Evolutionary conservation across 2,329 filamentous ascomycete species (phyloP), one percentile per base, ranked within the genome.

Genomic region (Colletotrichum musicola): DNA sequence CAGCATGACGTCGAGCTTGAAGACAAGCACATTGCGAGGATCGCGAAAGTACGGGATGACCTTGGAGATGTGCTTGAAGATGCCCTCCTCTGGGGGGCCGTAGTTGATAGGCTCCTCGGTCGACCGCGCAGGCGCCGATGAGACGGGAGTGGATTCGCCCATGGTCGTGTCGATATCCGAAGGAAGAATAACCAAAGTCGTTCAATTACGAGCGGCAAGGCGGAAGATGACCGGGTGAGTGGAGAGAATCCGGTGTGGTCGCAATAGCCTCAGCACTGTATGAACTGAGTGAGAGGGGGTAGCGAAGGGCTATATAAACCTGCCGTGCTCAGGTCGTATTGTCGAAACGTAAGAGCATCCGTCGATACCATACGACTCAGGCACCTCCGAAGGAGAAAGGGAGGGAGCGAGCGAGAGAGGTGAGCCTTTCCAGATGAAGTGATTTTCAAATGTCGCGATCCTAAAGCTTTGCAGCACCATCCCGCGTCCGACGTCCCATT

Each of bases 1-100:
- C 18, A 79, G 74, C n/a, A 79, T 71, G 18, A 76, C 72, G 49
- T 79, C 77, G 35, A 79, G 73, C 50, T 79, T 79, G 71, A 79
- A 75, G 4, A 79, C 71, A 5, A 79, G 70, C 2, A 79, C 76
- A 72, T 79, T 74, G n/a, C 74, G 70, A 1, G 78, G 74, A 22
- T 78, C 67, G 40, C 74, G 72, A 25, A 79, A 79, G 44, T 76
- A 74, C 6, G 72, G 72, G n/a, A 71, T 59, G 44, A 72, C 14
- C 40, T 67, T 71, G 54, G 69, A 60, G 18, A 71, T 44, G 53
- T 69, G 40, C 42, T 69, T 66, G 62, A 72, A 71, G 49, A 71
- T 42, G n/a, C 66, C 69, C 13, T 65, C 55, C n/a, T 61, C 40
- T 4, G 65, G 65, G 16, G 65, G 65, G 4, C 65, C 65, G 16